Conservation (phyloP, 148 eudicot genomes). For the Polygonum maritimum region DNA sequence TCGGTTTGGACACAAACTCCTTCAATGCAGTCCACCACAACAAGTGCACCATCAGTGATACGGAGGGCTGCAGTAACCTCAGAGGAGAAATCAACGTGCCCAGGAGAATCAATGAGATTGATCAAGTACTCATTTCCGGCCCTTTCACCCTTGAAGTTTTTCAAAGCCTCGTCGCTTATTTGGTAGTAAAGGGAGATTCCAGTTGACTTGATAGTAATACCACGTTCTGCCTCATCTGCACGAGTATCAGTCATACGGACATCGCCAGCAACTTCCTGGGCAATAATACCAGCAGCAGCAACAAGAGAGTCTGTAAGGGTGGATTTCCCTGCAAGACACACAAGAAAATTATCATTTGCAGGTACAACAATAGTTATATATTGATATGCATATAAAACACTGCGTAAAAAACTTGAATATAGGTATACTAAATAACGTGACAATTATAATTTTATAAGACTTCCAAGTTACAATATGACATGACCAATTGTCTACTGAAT, state of each 20-base stretch:
- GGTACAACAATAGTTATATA: too few relatives aligned
- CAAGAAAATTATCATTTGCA: neutral
- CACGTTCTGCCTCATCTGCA: slow-evolving; percentile 61
- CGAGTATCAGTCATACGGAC: slow-evolving; percentile 68
- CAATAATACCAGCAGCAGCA: slow-evolving; percentile 66
- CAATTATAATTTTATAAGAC: too few relatives aligned
- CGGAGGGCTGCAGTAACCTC: slow-evolving; percentile 68
- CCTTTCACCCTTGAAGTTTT: slow-evolving; percentile 37
- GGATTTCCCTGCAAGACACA: slow-evolving; percentile 33
- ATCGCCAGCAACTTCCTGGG: slow-evolving; percentile 65
- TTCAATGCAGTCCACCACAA: slow-evolving; percentile 74
- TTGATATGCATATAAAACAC: too few relatives aligned
- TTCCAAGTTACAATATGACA: too few relatives aligned
- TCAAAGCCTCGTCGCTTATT: slow-evolving; percentile 35
- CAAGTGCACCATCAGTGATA: slow-evolving; percentile 65
- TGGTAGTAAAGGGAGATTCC: slow-evolving; percentile 55
- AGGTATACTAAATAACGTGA: too few relatives aligned
- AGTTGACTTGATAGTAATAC: slow-evolving; percentile 57
- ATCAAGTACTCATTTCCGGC: slow-evolving; percentile 48
- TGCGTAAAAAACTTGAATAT: too few relatives aligned
- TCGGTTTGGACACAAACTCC: slow-evolving; percentile 88
- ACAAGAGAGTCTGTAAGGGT: slow-evolving; percentile 60
- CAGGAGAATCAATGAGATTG: slow-evolving; percentile 57
- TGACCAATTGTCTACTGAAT: too few relatives aligned
- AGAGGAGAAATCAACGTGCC: slow-evolving; percentile 58